Percentiles rank a stretch among this genome's conserved stretches.
These are phyloP conservation scores for Endocalyx cinctus DNA, from an alignment of 2,329 filamentous ascomycete genomes.

Conservation along the genomic window DNA sequence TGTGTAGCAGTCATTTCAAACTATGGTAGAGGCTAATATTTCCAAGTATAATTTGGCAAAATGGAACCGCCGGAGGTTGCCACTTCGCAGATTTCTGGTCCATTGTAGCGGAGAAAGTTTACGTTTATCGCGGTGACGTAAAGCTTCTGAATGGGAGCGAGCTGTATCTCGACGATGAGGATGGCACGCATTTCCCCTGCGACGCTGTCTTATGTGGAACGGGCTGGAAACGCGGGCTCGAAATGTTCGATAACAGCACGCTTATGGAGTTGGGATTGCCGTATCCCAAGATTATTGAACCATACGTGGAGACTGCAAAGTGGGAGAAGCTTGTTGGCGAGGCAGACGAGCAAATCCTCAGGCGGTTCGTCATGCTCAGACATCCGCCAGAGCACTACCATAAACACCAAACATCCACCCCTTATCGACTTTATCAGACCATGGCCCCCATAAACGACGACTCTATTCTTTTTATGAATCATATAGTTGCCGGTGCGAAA, in stretches of 20 bases:
- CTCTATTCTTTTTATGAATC: conserved; percentile 22
- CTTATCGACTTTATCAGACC: conserved; percentile 19
- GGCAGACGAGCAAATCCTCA: conserved; percentile 16
- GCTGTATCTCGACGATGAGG: conserved; percentile 13
- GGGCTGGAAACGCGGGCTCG: conserved; percentile 17
- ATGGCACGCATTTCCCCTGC: conserved; percentile 13
- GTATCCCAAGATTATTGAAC: conserved; percentile 12
- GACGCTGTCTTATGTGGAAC: conserved; percentile 23
- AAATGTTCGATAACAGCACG: conserved; percentile 18
- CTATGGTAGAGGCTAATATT: too few species aligned
- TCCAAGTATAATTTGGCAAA: conserved; percentile 22
- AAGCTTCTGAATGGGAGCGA: conserved; percentile 10
- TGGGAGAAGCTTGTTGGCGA: conserved; percentile 18
- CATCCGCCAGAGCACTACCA: conserved; percentile 20
- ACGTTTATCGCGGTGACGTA: conserved; percentile 15
- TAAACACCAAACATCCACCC: conserved; percentile 14
- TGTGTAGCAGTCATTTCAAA: too few species aligned
- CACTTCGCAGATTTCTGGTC: conserved; percentile 23
- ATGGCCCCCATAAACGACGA: conserved; percentile 20
- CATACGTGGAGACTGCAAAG: conserved; percentile 10
- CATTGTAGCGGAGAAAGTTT: conserved; percentile 18
- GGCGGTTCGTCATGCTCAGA: conserved; percentile 18
- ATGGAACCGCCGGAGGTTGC: conserved; percentile 19
- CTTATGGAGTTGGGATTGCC: conserved; percentile 17
- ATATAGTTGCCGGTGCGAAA: conserved; percentile 17